Evolutionary conservation across 768 basidiomycete genomes (phyloP), one percentile per base, ranked within the genome.

Genomic region (Suillus paluster): DNA sequence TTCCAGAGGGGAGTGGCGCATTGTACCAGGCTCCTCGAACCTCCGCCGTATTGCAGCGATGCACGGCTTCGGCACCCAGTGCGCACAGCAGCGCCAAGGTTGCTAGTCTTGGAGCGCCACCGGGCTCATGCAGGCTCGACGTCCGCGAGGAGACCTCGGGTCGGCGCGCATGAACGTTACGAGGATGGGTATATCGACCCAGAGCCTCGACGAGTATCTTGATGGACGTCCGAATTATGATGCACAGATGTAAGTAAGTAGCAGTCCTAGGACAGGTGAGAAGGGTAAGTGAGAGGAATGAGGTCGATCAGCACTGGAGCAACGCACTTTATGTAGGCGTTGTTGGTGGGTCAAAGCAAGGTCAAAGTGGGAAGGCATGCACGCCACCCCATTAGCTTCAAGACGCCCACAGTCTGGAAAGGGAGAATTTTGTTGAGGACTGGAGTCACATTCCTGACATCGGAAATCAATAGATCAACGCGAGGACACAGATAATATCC

Each of bases 51-150:
- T 57, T 25, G 58, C 58, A 53, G 58, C 58, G 48, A 53, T 55
- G 58, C 58, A 59, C 48, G 58, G 48, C 54, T 36, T 52, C 17
- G 15, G 36, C 34, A 52, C 58, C 53, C 53, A 38, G 58, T 36
- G 58, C 58, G 58, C 34, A 57, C 58, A 27, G 58, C n/a, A 21
- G 23, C 23, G 54, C 39, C 48, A 59, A 59, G 58, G 15, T 59
- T 59, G 58, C 58, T 54, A 10, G 23, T 59, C 58, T 59, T 59
- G 58, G 1, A 59, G 21, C 36, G 58, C 49, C 44, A 54, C 59
- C 21, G 58, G 62, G 50, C 33, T 53, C 58, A 59, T 53, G 62
- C 58, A 25, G 42, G 50, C 62, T 53, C 62, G 62, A 63, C 62
- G 34, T 53, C 42, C 62, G 4, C 62, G 41, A 53, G 33, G 53